Evolutionary conservation across 345 rosid genomes (phyloP), one percentile per base, ranked within the genome.

Genomic region (Kandelia obovata): DNA sequence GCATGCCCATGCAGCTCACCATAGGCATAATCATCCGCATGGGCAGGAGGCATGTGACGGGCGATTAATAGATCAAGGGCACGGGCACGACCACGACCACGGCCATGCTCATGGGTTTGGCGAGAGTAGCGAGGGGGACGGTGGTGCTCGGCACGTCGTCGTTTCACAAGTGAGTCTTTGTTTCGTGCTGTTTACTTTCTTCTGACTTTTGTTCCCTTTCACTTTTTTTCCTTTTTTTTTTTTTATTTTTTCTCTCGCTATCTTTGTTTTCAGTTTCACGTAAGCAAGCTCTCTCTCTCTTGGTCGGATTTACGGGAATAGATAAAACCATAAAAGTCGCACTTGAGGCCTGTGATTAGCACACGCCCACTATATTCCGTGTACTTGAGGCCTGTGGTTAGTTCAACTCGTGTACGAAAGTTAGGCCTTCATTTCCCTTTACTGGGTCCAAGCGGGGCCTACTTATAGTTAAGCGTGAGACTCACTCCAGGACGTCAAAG

Each of bases 1-100:
- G 82, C 84, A 71, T 47, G 98, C 97, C 30, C 96, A 89, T 67
- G 98, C 91, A 0, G 89, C 96, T 11, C 97, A 91, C 60, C 98
- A 89, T 62, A 81, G 94, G 27, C 97, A 93, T 43, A 91, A 32
- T 63, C 91, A 90, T 62, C 77, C 93, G 0, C 86, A 86, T 32
- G 96, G 86, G 7, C 71, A 80, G 20, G 83, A 75, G 20, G 88
- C 79, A 0, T 92, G 93, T 51, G 84, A 86, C 17, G 89, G 92
- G 51, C 71, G 63, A 1, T 72, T 47, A 0, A 77, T 58, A 58
- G 82, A 67, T 19, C 67, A 53, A 0, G 79, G 62, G 0, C 77
- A 62, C 5, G 69, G 64, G 6, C 68, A 53, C 27, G 37, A 58
- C 1, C 68, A 53, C 27, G 37, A 58, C 1, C 67, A 61, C 16